phyloP scores from a whole-genome alignment of 2,329 filamentous ascomycete genomes.

The Periglandula ipomoeae region DNA sequence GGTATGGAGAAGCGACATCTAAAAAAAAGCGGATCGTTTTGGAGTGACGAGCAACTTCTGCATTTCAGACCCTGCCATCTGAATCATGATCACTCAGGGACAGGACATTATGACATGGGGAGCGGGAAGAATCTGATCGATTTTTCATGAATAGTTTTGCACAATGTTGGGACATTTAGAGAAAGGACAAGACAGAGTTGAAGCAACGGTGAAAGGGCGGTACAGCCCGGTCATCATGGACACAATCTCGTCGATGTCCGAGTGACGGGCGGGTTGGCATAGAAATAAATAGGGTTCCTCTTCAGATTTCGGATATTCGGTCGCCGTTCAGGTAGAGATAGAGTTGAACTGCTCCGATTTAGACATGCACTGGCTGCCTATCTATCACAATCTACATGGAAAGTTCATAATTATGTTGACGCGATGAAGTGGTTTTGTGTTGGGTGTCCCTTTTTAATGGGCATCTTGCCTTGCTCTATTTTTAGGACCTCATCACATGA shows the following conservation, averaged over 20 bases:
- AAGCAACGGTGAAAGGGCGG: background rate
- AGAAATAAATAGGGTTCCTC: background rate
- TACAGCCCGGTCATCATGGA: background rate
- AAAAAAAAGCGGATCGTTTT: background rate
- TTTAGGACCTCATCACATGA: too few relatives aligned
- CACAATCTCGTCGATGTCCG: background rate
- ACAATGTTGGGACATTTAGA: conserved; percentile 3
- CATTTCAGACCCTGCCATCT: background rate
- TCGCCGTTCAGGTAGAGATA: conserved; percentile 2
- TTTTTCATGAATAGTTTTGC: background rate
- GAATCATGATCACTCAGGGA: background rate
- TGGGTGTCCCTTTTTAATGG: too few relatives aligned
- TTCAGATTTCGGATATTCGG: background rate
- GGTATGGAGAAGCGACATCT: background rate
- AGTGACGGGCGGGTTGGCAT: conserved; percentile 3
- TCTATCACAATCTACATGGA: background rate
- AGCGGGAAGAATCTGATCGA: background rate
- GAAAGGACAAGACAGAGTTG: background rate
- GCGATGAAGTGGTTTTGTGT: background rate
- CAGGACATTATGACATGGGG: background rate
- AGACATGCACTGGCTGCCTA: conserved; percentile 1
- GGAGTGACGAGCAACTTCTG: background rate
- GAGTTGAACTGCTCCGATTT: background rate
- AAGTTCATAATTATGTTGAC: background rate
- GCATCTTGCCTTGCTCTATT: too few relatives aligned